Base-by-base conservation (phyloP, 352 stramenopile species). In the Pythium dissimile region DNA sequence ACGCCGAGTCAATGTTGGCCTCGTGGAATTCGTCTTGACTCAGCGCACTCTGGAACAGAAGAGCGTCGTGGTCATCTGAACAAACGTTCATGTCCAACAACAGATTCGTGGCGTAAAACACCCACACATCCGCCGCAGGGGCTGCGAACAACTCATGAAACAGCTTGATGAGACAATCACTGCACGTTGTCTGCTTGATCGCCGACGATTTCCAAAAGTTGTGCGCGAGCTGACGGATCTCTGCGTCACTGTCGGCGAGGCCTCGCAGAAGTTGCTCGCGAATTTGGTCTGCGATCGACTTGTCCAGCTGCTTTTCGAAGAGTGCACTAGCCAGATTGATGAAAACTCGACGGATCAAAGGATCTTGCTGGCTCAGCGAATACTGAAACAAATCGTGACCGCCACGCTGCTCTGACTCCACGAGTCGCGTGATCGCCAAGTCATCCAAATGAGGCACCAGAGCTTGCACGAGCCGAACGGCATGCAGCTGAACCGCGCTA, bases 61-160 rank as follows among this genome's bases (percentile, higher is more conserved):
- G 28, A 32, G 34, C 47, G 7, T 81, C 52, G 50, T 73, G 86
- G 9, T 49, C 26, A 10, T 42, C 43, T 12, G 53, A 66, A 15
- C 62, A 50, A 28, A 69, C 66, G 0, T 57, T 64, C 69, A 83
- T 68, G 23, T 64, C 49, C 23, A 86, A 16, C 26, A 91, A 59
- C 39, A 88, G 46, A 57, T 83, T 88, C 12, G 84, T 77, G 3
- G 79, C 71, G 34, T 90, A 94, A 0, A 83, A 54, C 13, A 88
- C 55, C 84, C 84, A 94, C 21, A 74, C 68, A 37, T 92, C 75
- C 15, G 76, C 77, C 18, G 79, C 51, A 12, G 73, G 48, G 9
- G 72, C 49, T 7, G 71, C 55, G 27, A 78, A 84, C 24, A 89
- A 67, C 6, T 67, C 44, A 3, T 58, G 38, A 52, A 88, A 90